phyloP scores from a whole-genome alignment of 1,284 basidiomycete genomes.

The Ustilago curta region DNA sequence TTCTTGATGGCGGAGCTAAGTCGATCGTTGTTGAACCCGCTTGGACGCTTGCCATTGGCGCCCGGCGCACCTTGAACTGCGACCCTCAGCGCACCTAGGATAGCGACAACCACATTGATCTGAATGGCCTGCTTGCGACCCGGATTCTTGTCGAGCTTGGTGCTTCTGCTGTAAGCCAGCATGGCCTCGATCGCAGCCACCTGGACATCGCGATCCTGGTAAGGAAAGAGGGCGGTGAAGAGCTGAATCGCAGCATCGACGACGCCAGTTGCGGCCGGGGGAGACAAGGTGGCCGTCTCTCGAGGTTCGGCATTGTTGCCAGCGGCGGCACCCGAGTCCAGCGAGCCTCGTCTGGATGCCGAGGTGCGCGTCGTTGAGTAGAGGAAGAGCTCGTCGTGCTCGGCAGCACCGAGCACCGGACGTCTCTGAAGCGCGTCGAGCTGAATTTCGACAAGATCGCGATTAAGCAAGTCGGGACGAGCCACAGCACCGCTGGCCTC shows the following conservation, averaged over 20 bases:
- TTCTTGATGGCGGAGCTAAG: slow-evolving; percentile 79
- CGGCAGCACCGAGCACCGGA: slow-evolving; percentile 85
- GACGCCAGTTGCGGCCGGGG: slow-evolving; percentile 83
- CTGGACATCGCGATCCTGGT: slow-evolving; percentile 80
- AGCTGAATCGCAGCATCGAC: slow-evolving; percentile 90
- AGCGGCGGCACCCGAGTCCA: slow-evolving; percentile 23
- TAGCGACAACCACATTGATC: slow-evolving; percentile 83
- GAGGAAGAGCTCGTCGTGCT: slow-evolving; percentile 85
- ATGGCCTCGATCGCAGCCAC: slow-evolving; percentile 79
- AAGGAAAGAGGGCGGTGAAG: slow-evolving; percentile 80
- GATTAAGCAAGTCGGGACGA: slow-evolving; percentile 76
- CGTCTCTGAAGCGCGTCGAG: slow-evolving; percentile 81
- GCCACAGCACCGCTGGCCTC: slow-evolving; percentile 32
- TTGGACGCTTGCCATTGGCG: slow-evolving; percentile 52
- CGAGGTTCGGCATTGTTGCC: slow-evolving; percentile 16
- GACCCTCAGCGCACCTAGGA: slow-evolving; percentile 79
- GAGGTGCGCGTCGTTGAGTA: slow-evolving; percentile 70
- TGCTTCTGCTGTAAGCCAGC: slow-evolving; percentile 75
- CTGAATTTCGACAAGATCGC: slow-evolving; percentile 81
- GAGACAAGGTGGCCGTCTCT: slow-evolving; percentile 77
- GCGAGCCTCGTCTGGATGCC: slow-evolving; percentile 3
- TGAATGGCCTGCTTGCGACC: slow-evolving; percentile 88
- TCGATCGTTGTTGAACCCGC: slow-evolving; percentile 73
- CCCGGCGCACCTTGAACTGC: slow-evolving; percentile 44
- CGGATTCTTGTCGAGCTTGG: slow-evolving; percentile 86